phyloP scores from a whole-genome alignment of 805 yeast genomes.

The Cyberlindnera mississippiensis region DNA sequence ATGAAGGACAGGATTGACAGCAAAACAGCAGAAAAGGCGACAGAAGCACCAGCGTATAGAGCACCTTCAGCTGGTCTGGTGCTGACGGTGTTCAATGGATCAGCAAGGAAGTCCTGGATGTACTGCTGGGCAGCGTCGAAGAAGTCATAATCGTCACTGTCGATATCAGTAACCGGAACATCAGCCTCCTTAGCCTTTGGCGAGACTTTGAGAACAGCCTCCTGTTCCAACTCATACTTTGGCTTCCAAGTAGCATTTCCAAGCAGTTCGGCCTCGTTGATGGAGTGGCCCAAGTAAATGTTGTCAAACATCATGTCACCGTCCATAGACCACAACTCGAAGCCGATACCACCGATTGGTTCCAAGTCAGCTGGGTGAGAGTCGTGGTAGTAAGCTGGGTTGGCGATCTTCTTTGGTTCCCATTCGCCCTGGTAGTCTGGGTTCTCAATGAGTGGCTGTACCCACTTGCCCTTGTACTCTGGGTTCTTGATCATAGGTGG shows the following conservation, averaged over 20 bases:
- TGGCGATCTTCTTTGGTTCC: constrained; percentile 60
- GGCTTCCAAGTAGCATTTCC: constrained; percentile 72
- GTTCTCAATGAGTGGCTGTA: constrained; percentile 60
- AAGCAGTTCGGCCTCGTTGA: constrained; percentile 77
- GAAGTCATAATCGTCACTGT: constrained; percentile 9
- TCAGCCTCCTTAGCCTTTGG: constrained; percentile 5
- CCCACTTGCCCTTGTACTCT: constrained; percentile 75
- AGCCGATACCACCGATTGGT: constrained; percentile 76
- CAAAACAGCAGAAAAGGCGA: constrained; percentile 37
- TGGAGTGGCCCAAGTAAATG: constrained; percentile 78
- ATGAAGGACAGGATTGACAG: constrained; percentile 42
- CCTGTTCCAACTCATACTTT: constrained; percentile 49
- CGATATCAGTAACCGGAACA: neutral
- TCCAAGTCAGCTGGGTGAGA: constrained; percentile 53
- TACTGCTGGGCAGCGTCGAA: constrained; percentile 30
- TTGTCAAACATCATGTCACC: constrained; percentile 72
- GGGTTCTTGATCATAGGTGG: constrained; percentile 67
- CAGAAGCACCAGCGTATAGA: constrained; percentile 40
- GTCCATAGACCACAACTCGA: constrained; percentile 89
- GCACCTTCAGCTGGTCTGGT: constrained; percentile 49
- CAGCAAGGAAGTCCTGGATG: constrained; percentile 36
- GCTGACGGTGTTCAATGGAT: constrained; percentile 43
- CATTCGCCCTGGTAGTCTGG: constrained; percentile 81
- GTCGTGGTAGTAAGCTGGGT: constrained; percentile 68
- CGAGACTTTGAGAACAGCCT: constrained; percentile 14